Evolutionary conservation across 257 asterid species (phyloP), one percentile per base, ranked within the genome.

Genomic region (Paraleonurus japonicus): DNA sequence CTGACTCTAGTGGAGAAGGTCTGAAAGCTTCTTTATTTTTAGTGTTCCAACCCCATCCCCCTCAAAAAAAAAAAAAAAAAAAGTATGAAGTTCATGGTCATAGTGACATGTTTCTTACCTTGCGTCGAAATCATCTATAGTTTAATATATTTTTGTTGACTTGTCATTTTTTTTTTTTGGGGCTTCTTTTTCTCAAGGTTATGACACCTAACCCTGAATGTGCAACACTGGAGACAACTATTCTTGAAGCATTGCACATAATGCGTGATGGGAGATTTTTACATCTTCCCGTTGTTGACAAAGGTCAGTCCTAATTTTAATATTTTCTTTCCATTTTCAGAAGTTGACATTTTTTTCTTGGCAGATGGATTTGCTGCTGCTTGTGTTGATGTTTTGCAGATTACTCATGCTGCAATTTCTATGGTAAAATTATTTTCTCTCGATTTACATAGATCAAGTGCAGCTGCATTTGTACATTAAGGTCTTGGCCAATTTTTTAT

Each of bases 1-100:
- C 78, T 89, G 83, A 94, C 97, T 67, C 83, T 82, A 67, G 96
- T 89, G 78, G 97, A 94, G 81, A 94, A 94, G 99, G 99, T 94
- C 59, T 57, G 70, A 7, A 66, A 62, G 72, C 74, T 67, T 37
- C 47, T 69, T 70, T 60, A 17, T 28, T 43, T 71, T 72, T n/a
- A 13, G 65, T 55, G 63, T 32, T 65, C 16, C 71, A n/a, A n/a
- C n/a, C n/a, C n/a, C n/a, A n/a, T n/a, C n/a, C n/a, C n/a, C n/a
- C n/a, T n/a, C n/a, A n/a, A n/a, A n/a, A n/a, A n/a, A n/a, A n/a
- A n/a, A n/a, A n/a, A n/a, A n/a, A n/a, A n/a, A n/a, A n/a, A n/a
- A n/a, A n/a, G n/a, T n/a, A n/a, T 65, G 22, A 45, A 45, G 30
- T 27, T 71, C n/a, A n/a, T n/a, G n/a, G n/a, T n/a, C n/a, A n/a